Conservation (phyloP, 331 rosid species). For the Pyrus hybrid region DNA sequence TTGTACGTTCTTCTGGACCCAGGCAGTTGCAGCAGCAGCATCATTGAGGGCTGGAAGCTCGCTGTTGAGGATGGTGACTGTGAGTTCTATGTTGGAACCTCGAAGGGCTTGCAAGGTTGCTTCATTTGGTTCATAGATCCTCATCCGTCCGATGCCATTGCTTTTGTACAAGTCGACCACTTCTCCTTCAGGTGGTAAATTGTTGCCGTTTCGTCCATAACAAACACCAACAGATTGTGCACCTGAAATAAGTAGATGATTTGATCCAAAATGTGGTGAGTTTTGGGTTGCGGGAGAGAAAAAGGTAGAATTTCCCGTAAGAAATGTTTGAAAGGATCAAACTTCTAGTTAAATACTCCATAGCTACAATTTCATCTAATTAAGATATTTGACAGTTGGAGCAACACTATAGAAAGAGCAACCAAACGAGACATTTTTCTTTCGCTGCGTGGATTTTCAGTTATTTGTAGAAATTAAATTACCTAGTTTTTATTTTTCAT, state of each 20-base stretch:
- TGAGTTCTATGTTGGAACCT: constrained; percentile 57
- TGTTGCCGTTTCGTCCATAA: constrained; percentile 17
- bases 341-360: not conserved
- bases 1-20: constrained; percentile 31
- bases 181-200: constrained; percentile 18
- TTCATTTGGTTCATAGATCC: constrained; percentile 35
- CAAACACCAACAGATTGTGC: constrained; percentile 34
- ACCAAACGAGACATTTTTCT: not conserved
- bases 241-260: constrained; percentile 5
- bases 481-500: too few relatives aligned
- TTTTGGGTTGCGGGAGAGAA: not conserved
- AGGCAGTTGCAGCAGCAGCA: constrained; percentile 33
- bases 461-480: too few relatives aligned
- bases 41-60: constrained; percentile 21
- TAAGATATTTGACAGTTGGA: not conserved
- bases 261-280: not conserved
- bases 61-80: constrained; percentile 29
- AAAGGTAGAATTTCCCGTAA: not conserved
- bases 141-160: constrained; percentile 31
- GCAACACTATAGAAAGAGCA: not conserved
- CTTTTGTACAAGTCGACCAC: constrained; percentile 14
- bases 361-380: not conserved
- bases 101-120: constrained; percentile 38
- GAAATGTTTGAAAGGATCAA: not conserved
- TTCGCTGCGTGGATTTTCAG: not conserved